A percentile compares a stretch with the other conserved stretches of the same genome.
phyloP scores from a whole-genome alignment of 192 early-diverging fungal genomes.

The Phlyctochytrium planicorne region DNA sequence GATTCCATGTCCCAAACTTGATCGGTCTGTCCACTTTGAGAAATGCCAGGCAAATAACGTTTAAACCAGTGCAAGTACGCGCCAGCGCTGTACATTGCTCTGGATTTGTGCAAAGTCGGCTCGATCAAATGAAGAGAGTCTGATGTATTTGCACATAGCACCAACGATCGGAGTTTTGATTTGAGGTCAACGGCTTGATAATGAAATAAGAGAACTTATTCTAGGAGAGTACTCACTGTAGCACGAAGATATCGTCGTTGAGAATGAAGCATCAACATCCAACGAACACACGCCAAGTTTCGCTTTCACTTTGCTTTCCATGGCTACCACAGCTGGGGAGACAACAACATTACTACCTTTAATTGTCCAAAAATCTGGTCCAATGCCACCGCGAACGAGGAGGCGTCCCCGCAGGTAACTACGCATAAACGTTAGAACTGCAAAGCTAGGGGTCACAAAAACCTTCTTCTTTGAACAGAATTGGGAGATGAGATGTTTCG shows the following conservation, averaged over 20 bases:
- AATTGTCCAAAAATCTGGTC: conserved; percentile 12
- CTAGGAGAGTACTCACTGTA: background rate
- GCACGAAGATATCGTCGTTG: conserved; percentile 8
- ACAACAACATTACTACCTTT: conserved; percentile 8
- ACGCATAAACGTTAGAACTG: background rate
- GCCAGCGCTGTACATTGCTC: conserved; percentile 22
- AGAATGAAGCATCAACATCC: conserved; percentile 20
- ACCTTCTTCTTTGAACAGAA: too few species aligned
- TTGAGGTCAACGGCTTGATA: conserved; percentile 26
- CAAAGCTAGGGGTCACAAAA: too few species aligned
- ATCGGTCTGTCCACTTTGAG: too few species aligned
- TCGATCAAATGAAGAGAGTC: conserved; percentile 14
- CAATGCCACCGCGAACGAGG: conserved; percentile 4
- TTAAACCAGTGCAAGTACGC: conserved; percentile 48
- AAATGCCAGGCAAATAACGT: too few species aligned
- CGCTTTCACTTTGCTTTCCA: background rate
- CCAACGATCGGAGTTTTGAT: conserved; percentile 29
- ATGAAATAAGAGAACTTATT: background rate
- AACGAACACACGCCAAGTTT: conserved; percentile 1
- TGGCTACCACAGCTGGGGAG: too few species aligned
- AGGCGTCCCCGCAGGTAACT: background rate
- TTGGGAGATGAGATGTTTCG: too few species aligned
- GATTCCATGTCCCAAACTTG: too few species aligned
- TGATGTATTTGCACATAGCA: conserved; percentile 26
- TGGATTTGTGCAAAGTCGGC: conserved; percentile 11